These are phyloP conservation scores for Aspergillus unguis DNA, from an alignment of 2,329 filamentous ascomycete genomes.

Conservation along the genomic window DNA sequence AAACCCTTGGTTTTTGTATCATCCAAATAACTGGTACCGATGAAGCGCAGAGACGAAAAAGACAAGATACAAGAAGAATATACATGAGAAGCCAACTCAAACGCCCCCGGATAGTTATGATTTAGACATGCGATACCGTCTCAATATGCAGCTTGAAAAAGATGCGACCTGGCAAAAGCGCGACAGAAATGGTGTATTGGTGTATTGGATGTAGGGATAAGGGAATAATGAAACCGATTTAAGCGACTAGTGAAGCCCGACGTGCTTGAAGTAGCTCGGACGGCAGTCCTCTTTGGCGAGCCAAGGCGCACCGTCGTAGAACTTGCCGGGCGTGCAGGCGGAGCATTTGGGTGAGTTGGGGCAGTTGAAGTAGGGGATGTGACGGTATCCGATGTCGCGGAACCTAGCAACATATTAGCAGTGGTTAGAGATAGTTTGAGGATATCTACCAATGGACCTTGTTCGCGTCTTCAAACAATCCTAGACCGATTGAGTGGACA, in stretches of 20 bases:
- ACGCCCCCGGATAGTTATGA: slow-evolving; percentile 21
- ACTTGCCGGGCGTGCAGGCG: slow-evolving; percentile 78
- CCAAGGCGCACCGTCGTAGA: slow-evolving; percentile 84
- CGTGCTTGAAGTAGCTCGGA: slow-evolving; percentile 96
- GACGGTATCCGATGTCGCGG: slow-evolving; percentile 97
- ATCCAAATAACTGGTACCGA: neutral
- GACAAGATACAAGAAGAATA: slow-evolving; percentile 13
- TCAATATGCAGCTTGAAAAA: slow-evolving; percentile 15
- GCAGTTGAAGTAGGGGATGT: slow-evolving; percentile 98
- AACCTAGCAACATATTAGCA: slow-evolving; percentile 62
- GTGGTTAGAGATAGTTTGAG: neutral
- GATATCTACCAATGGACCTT: slow-evolving; percentile 82
- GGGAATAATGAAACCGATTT: slow-evolving; percentile 1
- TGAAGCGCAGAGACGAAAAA: slow-evolving; percentile 3
- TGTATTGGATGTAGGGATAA: neutral
- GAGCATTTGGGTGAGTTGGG: slow-evolving; percentile 93
- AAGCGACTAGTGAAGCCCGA: slow-evolving; percentile 65
- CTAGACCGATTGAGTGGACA: slow-evolving; percentile 90
- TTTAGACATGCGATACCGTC: slow-evolving; percentile 1
- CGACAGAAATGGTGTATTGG: neutral
- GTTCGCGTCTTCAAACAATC: slow-evolving; percentile 83
- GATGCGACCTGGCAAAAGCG: slow-evolving; percentile 11
- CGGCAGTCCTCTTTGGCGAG: slow-evolving; percentile 89
- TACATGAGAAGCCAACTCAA: slow-evolving; percentile 5
- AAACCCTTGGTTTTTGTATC: neutral